Conservation (phyloP, 2,329 filamentous ascomycete genomes). For the Cytospora paraplurivora region DNA sequence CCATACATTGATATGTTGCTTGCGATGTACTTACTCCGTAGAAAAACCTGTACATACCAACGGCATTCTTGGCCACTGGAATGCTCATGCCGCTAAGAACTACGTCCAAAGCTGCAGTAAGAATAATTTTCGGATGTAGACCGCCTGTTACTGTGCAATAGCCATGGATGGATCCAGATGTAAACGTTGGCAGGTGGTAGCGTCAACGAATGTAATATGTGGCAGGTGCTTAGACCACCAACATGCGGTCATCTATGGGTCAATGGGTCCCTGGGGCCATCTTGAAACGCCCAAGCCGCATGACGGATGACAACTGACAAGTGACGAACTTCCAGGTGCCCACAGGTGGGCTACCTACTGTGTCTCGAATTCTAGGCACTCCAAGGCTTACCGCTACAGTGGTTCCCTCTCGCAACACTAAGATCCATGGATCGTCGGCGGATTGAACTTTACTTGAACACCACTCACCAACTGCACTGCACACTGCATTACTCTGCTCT, state of each 20-base stretch:
- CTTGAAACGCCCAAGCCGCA: background rate
- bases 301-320: background rate
- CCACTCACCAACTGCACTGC: background rate
- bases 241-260: constrained; percentile 1
- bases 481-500: background rate
- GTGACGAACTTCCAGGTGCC: background rate
- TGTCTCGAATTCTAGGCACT: background rate
- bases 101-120: no score
- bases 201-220: no score
- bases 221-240: background rate
- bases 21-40: no score
- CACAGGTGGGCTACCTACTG: no score
- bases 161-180: no score
- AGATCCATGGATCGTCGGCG: background rate
- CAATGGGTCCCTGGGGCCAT: background rate
- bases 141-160: no score
- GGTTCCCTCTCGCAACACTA: background rate
- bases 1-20: background rate
- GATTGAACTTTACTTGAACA: background rate
- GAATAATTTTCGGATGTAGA: no score
- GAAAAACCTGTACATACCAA: no score
- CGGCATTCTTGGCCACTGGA: no score
- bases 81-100: no score
- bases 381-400: background rate
- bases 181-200: no score